Base-by-base conservation (phyloP, 352 stramenopile genomes). In the Phytophthora agathidicida region DNA sequence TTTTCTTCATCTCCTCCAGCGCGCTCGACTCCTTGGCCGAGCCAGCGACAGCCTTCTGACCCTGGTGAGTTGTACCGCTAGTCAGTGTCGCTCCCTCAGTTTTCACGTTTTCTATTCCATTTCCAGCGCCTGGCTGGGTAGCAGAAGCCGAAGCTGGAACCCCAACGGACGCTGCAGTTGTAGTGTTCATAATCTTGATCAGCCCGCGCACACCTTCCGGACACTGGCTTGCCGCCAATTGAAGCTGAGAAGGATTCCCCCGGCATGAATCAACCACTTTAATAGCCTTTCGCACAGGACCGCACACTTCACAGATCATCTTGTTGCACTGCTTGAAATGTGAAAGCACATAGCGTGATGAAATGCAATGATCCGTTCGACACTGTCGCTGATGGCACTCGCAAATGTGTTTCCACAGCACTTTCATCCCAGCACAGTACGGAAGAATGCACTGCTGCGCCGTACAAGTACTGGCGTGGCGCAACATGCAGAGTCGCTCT, bases 301-400 rank as follows among this genome's bases (percentile, higher is more conserved):
- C 89, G 42, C 88, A 96, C 0, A 97, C 89, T 51, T 94, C 87
- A 63, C 89, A 97, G 28, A 96, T 93, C 77, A 93, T 89, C 53
- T 96, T 95, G 66, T 92, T 93, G 78, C 87, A 96, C 47, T 94
- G 87, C 70, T 96, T 94, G 69, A 94, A 96, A 60, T 96, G 87
- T 14, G 85, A 94, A 42, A 96, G 64, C 53, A 96, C 87, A 48
- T 96, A 96, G 7, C 87, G 74, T 24, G 85, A 94, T 22, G 84
- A 94, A 43, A 96, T 94, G 28, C 87, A 96, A 63, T 96, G 87
- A 35, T 94, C 85, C 6, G 85, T 94, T 27, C 83, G 78, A 41
- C 89, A 96, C 41, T 95, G 87, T 13, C 82, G 80, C 46, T 96
- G 86, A 46, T 96, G 87, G 37, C 89, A 96, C 48, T 95, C 83